phyloP scores from a whole-genome alignment of 2,329 filamentous ascomycete species.

The Coleophoma eucalyptorum region DNA sequence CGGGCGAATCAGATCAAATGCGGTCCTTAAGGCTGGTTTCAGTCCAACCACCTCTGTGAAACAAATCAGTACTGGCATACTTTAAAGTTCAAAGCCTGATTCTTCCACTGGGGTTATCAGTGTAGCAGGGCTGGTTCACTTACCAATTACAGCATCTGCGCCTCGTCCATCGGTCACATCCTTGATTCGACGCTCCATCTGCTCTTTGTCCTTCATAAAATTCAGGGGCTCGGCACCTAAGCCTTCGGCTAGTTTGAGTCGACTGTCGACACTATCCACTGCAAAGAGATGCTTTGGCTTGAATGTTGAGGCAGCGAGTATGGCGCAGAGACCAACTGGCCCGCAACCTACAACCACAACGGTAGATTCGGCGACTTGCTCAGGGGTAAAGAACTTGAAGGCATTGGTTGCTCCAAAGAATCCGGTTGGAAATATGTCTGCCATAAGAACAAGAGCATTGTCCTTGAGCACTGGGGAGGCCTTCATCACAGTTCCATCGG shows the following conservation, averaged over 20 bases:
- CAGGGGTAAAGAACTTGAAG: conserved; percentile 55
- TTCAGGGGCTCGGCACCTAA: conserved; percentile 81
- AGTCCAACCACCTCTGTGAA: conserved; percentile 60
- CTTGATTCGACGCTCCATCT: conserved; percentile 62
- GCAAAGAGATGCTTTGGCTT: conserved; percentile 73
- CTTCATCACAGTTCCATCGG: conserved; percentile 73
- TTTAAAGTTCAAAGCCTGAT: no score
- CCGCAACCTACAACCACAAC: conserved; percentile 81
- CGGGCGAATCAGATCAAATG: conserved; percentile 67
- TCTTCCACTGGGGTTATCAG: no score
- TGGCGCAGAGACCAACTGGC: conserved; percentile 76
- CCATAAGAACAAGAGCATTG: conserved; percentile 76
- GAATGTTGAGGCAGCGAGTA: conserved; percentile 69
- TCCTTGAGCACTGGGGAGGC: conserved; percentile 68
- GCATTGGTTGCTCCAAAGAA: conserved; percentile 79
- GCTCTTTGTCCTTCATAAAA: conserved; percentile 62
- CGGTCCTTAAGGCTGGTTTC: conserved; percentile 64
- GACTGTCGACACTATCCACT: conserved; percentile 70
- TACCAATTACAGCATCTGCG: conserved; percentile 73
- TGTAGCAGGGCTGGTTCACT: no score
- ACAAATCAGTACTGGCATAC: no score
- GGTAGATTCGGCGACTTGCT: conserved; percentile 59
- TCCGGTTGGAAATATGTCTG: conserved; percentile 83
- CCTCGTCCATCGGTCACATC: conserved; percentile 75
- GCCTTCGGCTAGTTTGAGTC: conserved; percentile 66